Conservation (phyloP, 2,329 filamentous ascomycete genomes). For the Colletotrichum caudatum region DNA sequence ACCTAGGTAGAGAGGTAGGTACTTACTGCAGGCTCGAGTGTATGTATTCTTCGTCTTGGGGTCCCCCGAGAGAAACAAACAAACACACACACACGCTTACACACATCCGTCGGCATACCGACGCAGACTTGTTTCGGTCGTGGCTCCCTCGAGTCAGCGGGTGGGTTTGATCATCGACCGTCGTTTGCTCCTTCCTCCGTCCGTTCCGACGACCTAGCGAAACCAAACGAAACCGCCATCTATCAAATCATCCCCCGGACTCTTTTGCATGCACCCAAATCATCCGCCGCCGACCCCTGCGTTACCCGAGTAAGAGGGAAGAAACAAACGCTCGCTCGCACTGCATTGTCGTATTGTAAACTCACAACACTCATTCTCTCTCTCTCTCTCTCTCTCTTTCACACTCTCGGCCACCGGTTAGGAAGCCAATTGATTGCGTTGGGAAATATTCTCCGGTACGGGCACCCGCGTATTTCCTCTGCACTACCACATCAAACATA, state of each 20-base stretch:
- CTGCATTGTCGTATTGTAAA: not conserved
- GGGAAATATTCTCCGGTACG: not conserved
- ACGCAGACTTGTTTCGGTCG: not conserved
- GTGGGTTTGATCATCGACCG: constrained; percentile 2
- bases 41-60: not conserved
- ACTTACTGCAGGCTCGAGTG: not conserved
- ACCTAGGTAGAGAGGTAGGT: no score
- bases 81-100: not conserved
- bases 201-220: not conserved
- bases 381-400: not conserved
- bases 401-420: not conserved
- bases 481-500: constrained; percentile 7
- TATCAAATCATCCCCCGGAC: not conserved
- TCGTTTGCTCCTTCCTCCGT: constrained; percentile 8
- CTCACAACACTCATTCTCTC: not conserved
- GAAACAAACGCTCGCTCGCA: constrained; percentile 1
- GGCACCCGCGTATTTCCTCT: not conserved
- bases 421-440: not conserved
- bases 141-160: not conserved
- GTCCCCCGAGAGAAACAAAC: constrained; percentile 3
- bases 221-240: not conserved
- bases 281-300: constrained; percentile 5
- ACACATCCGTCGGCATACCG: not conserved
- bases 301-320: constrained; percentile 7
- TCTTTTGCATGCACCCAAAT: not conserved